Percentiles rank a stretch among this genome's conserved stretches.
These are phyloP conservation scores for Eutrema japonicum DNA, from an alignment of 345 rosid species.

Conservation along the genomic window DNA sequence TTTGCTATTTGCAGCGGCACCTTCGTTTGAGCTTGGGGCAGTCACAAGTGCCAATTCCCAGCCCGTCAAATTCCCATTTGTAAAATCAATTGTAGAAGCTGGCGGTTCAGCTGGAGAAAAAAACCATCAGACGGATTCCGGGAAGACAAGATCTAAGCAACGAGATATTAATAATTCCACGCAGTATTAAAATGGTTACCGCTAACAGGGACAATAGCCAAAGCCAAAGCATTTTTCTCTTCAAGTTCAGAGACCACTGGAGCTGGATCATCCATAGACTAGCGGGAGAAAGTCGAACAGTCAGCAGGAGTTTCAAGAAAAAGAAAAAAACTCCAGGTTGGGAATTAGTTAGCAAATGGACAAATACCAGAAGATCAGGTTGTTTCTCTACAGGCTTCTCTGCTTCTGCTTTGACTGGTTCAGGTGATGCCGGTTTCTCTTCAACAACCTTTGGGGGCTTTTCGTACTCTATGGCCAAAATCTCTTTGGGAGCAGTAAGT, in stretches of 20 bases:
- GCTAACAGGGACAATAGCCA: conserved; percentile 82
- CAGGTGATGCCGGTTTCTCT: conserved; percentile 55
- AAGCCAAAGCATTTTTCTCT: conserved; percentile 86
- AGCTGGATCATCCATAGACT: conserved; percentile 81
- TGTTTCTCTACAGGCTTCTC: conserved; percentile 61
- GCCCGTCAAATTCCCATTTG: conserved; percentile 57
- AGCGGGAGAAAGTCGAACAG: conserved; percentile 21
- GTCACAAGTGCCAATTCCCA: conserved; percentile 97
- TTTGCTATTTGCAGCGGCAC: conserved; percentile 69
- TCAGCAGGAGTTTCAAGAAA: conserved; percentile 1
- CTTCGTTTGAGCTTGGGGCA: conserved; percentile 86
- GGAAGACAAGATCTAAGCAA: background rate
- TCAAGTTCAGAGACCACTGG: conserved; percentile 73
- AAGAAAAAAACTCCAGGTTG: background rate
- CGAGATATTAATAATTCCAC: background rate
- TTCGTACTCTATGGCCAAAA: conserved; percentile 78
- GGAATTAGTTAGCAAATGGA: conserved; percentile 6
- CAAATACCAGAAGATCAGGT: conserved; percentile 79
- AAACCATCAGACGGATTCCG: background rate
- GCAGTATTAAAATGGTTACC: conserved; percentile 51
- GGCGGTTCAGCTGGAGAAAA: conserved; percentile 67
- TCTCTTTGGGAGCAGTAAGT: conserved; percentile 70
- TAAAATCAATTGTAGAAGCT: conserved; percentile 46
- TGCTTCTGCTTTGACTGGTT: conserved; percentile 66
- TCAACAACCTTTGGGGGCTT: conserved; percentile 58